Base-by-base conservation (phyloP, 805 yeast genomes). In the Metschnikowia henanensis region DNA sequence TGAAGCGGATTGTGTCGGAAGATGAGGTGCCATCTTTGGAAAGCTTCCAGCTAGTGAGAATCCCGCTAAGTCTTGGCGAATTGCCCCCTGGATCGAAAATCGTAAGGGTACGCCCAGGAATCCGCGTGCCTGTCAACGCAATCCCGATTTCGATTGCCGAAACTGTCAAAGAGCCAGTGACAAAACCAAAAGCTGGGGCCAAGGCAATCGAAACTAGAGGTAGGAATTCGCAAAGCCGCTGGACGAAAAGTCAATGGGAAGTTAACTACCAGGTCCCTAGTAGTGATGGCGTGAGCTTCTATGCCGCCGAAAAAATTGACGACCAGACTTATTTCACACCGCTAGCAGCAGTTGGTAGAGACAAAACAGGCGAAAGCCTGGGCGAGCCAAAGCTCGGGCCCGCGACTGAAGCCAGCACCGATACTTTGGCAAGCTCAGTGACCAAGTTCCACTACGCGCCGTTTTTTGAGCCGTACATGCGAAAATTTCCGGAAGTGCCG, bases 91-190 rank as follows among this genome's bases (percentile, higher is more conserved):
- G 53, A 1, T 49, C 56, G 15, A 41, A 37, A 20, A 53, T 58
- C 35, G 41, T 65, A 32, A 48, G 52, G 34, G 46, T 60, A 0
- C 59, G 53, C 13, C 63, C 61, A 2, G 68, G 68, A 1, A 47
- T 52, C 45, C 51, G 49, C 7, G 37, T 62, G 8, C 70, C 72
- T 3, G 38, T 43, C 3, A 65, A 65, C 20, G 69, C 70, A 7
- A 56, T 63, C 6, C 59, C 62, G 3, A 40, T 61, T 6, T 53
- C 53, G 9, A 33, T 48, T 19, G 46, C 46, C 7, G 50, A 37
- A 7, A 16, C 19, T 28, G 8, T 10, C 19, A 9, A 8, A 20
- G 35, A 8, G 21, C 35, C 20, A 13, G 35, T 19, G 9, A 8
- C 34, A 8, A 20, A 18, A 9, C 21, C 25, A 9, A 30, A 21